Base-by-base conservation (phyloP, 495 filamentous ascomycete species). In the Diplogelasinospora grovesii region DNA sequence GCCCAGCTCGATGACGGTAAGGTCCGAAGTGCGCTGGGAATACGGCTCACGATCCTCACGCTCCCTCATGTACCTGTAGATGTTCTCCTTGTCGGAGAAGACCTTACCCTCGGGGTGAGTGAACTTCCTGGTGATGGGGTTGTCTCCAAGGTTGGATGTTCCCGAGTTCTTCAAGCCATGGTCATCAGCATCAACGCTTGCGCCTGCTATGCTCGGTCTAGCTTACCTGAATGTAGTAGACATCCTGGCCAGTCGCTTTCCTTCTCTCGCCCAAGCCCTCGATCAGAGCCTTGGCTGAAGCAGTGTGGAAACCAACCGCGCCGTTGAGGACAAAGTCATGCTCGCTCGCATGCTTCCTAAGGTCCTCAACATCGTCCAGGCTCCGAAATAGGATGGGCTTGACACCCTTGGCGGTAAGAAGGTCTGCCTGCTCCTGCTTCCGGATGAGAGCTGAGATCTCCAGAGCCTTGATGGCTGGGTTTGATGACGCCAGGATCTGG, bases 101-200 rank as follows among this genome's bases (percentile, higher is more conserved):
- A 55, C 49, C 23, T 50, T 56, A 2, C 20, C 25, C 33, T 68
- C 62, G 2, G 39, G 39, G 15, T 42, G 39, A 3, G 43, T 33
- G 30, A 60, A 64, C 1, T 7, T 22, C 11, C 43, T 43, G 2
- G 64, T 54, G 22, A 71, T 52, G 8, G 70, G 70, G 20, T 56
- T 58, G 49, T 74, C 68, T 19, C 49, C 59, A 1, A 77, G 18
- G 48, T 70, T 71, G 5, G 70, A 73, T 0, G 64, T 68, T n/a
- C 72, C 69, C 5, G 68, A 66, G n/a, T 64, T 71, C 32, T 35
- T 20, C 6, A 21, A 20, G 32, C 22, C 32, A 35, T 6, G 32
- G 3, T 11, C 1, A 11, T 21, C n/a, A n/a, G n/a, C n/a, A n/a
- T n/a, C n/a, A n/a, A n/a, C n/a, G n/a, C n/a, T n/a, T n/a, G n/a